phyloP scores from a whole-genome alignment of 2,329 filamentous ascomycete genomes.

The Cordyceps militaris region DNA sequence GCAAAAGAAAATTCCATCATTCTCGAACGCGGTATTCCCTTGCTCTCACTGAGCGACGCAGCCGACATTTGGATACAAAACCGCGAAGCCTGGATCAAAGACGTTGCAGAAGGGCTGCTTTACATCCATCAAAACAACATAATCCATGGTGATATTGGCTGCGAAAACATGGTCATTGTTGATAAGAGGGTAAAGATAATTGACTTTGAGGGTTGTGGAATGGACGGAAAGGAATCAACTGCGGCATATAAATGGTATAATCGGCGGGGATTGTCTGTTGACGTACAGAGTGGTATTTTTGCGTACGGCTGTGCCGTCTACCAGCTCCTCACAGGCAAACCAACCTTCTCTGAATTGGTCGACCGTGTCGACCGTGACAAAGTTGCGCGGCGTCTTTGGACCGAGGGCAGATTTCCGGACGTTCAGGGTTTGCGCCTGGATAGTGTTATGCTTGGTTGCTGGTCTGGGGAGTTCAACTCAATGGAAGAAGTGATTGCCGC shows the following conservation, averaged over 20 bases:
- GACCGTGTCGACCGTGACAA: not conserved
- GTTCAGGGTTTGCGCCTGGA: not conserved
- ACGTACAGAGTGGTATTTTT: constrained; percentile 4
- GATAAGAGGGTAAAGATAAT: not conserved
- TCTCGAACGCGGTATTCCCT: constrained; percentile 1
- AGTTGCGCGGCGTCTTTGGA: not conserved
- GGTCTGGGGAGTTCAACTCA: not conserved
- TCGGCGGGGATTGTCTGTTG: not conserved
- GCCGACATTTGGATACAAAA: not conserved
- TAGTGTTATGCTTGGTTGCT: not conserved
- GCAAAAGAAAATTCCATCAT: not conserved
- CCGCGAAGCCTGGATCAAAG: constrained; percentile 6
- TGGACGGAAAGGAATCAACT: not conserved
- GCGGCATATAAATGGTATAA: constrained; percentile 11
- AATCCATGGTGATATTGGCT: constrained; percentile 7
- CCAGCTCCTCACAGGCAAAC: constrained; percentile 4
- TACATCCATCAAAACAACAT: constrained; percentile 3
- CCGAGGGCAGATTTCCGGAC: not conserved
- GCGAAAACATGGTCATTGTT: constrained; percentile 9
- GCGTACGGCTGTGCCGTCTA: constrained; percentile 5
- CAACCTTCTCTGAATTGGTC: not conserved
- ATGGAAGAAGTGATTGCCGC: not conserved
- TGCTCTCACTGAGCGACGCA: not conserved
- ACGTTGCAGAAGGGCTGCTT: not conserved
- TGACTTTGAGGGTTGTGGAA: constrained; percentile 2